Base-by-base conservation (phyloP, 2,329 filamentous ascomycete genomes). In the Talaromyces albobiverticillius region DNA sequence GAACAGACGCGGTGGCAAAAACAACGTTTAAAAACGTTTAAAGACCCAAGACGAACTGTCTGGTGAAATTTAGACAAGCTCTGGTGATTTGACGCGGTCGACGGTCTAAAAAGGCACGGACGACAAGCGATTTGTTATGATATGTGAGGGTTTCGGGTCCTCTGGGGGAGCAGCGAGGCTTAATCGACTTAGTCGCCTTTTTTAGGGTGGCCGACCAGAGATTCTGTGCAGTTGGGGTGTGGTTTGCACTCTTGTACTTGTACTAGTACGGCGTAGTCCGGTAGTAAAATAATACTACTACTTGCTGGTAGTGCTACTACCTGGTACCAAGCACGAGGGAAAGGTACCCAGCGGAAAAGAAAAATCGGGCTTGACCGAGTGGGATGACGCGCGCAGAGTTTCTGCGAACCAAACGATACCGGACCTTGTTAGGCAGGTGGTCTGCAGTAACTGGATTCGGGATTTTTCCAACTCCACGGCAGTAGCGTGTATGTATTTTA, bases 141-240 rank as follows among this genome's bases (percentile, higher is more conserved):
- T 43, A 51, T 20, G 32, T 40, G 53, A 55, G 32, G 36, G 14
- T 38, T 26, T 56, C 31, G 54, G 54, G 38, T 52, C 51, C 46
- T 54, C 46, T 48, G 36, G 18, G 45, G 31, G 36, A 18, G 54
- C 38, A 54, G 68, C 69, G 70, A 69, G 70, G 69, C 69, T 71
- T 71, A 71, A 71, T 68, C 59, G 62, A 59, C 59, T 69, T 71
- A 71, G 69, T 68, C 59, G 61, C 59, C 26, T 61, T 63, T 63
- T 61, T 69, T 69, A 67, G 66, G 64, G 61, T 60, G 61, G 38
- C 61, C 59, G 64, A 60, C 42, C 49, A 48, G 62, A 60, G 63
- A 68, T 68, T 66, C 62, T 68, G 66, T 70, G 68, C 68, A 71
- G 58, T 67, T 70, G 66, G 67, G 69, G 60, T 26, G 38, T 42